Evolutionary conservation across 176 grass and related monocot genomes (phyloP).

Genomic region (Paspalum notatum): DNA sequence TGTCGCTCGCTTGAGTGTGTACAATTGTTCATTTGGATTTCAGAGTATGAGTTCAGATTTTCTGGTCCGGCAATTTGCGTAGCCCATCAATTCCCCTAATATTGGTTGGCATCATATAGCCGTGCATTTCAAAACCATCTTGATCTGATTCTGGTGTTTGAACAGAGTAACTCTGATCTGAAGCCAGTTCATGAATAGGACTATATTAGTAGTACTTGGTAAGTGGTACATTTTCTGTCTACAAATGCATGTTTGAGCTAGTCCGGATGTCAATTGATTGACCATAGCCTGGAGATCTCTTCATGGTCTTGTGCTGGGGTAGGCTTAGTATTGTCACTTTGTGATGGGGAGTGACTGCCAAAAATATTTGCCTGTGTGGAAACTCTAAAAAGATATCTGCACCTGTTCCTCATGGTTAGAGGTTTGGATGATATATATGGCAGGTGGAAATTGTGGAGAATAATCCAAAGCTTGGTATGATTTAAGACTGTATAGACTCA

Average conservation of each 20-base stretch:
- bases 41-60: neutral
- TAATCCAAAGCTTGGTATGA: conserved; percentile 1
- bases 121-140: neutral
- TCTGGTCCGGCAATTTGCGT: neutral
- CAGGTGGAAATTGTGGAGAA: neutral
- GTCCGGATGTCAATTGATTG: neutral
- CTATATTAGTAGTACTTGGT: neutral
- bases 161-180: conserved; percentile 12
- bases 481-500: neutral
- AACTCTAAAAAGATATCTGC: too few species aligned
- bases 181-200: neutral
- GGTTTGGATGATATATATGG: neutral
- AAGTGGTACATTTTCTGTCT: neutral
- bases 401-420: neutral
- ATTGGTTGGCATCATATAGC: neutral
- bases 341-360: neutral
- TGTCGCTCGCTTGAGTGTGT: neutral
- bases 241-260: neutral
- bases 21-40: neutral
- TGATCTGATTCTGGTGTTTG: conserved; percentile 16
- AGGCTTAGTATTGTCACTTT: conserved; percentile 12
- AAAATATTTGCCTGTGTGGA: too few species aligned
- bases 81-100: neutral
- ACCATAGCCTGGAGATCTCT: neutral
- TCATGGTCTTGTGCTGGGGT: neutral